These are phyloP conservation scores for Nemania bipapillata DNA, from an alignment of 2,329 filamentous ascomycete species.

Conservation along the genomic window DNA sequence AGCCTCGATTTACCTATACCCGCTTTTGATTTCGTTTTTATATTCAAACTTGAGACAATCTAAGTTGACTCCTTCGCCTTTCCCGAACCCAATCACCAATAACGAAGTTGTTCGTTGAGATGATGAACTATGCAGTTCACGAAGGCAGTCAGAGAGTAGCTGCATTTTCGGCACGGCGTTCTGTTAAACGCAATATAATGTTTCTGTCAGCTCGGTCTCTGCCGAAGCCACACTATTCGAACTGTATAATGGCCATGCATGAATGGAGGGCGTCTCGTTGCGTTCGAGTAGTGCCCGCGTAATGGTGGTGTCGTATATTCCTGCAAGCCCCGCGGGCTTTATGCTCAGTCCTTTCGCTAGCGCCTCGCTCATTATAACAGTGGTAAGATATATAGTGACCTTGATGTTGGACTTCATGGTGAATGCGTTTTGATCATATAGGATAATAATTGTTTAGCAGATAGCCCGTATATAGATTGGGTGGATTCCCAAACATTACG, in stretches of 20 bases:
- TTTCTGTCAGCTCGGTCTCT: background rate
- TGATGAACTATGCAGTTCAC: background rate
- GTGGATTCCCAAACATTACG: background rate
- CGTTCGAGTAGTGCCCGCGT: background rate
- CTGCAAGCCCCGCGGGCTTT: background rate
- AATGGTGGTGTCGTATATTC: slow-evolving; percentile 8
- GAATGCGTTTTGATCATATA: background rate
- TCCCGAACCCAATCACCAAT: no score
- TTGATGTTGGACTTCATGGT: slow-evolving; percentile 36
- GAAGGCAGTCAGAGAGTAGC: background rate
- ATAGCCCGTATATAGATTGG: background rate
- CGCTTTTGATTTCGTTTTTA: no score
- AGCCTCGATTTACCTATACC: no score
- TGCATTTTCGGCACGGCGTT: background rate
- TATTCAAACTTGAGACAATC: no score
- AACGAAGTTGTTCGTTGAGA: background rate
- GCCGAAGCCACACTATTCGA: background rate
- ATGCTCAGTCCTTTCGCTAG: background rate
- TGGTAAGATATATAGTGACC: slow-evolving; percentile 33
- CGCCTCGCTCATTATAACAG: slow-evolving; percentile 25
- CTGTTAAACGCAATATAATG: background rate
- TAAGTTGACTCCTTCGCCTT: background rate
- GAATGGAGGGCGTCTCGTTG: no score
- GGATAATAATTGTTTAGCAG: background rate
- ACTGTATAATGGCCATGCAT: background rate